Percentiles rank a stretch among this genome's conserved stretches.
Conservation (phyloP, 768 basidiomycete genomes). For the Ramaria rubella region DNA sequence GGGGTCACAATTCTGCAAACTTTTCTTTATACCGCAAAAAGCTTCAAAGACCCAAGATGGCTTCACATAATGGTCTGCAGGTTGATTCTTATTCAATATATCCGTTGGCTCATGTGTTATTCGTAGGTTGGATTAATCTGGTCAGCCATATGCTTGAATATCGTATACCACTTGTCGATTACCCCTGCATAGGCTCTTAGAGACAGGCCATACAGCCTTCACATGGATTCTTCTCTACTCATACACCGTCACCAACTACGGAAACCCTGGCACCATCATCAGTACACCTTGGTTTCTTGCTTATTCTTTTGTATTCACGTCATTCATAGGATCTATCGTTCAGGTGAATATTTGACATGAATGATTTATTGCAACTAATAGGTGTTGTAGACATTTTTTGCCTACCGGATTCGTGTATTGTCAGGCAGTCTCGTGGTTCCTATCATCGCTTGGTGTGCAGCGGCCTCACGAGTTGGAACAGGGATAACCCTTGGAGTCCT, state of each 20-base stretch:
- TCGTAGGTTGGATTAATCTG: background rate
- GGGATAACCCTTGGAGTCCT: background rate
- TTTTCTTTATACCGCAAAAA: background rate
- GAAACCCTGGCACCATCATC: background rate
- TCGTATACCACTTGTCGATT: background rate
- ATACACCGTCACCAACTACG: background rate
- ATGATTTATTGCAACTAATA: too few species aligned
- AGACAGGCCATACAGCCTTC: conserved; percentile 3
- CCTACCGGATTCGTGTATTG: conserved; percentile 2
- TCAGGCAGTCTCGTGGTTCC: background rate
- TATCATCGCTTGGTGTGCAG: background rate
- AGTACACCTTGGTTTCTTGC: background rate
- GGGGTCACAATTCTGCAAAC: background rate
- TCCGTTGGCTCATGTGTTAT: background rate
- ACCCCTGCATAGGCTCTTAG: background rate
- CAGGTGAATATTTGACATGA: background rate
- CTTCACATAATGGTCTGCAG: background rate
- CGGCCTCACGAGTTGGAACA: background rate
- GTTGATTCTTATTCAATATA: background rate
- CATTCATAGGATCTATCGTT: background rate
- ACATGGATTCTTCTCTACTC: background rate
- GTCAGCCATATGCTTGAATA: background rate
- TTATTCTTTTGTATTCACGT: background rate
- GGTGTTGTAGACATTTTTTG: background rate
- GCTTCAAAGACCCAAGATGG: background rate